Conservation (phyloP, 495 filamentous ascomycete species). For the Aspergillus diversus region DNA sequence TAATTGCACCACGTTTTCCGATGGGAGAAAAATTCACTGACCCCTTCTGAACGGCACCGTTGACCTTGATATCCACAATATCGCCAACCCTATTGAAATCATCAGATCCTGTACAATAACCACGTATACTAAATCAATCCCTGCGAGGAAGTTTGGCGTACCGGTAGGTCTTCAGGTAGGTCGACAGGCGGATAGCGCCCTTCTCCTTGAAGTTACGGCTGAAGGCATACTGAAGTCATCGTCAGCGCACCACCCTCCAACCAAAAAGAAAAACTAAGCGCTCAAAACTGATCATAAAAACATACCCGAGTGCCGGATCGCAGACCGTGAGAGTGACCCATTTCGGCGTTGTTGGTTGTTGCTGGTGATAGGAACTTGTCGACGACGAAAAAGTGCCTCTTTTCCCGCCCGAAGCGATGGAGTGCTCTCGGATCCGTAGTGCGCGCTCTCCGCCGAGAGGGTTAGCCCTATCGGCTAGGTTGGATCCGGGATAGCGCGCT, state of each 20-base stretch:
- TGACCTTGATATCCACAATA: constrained; percentile 94
- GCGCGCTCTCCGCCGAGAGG: constrained; percentile 28
- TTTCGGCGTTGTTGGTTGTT: constrained; percentile 59
- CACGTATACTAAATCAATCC: constrained; percentile 17
- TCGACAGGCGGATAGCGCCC: constrained; percentile 86
- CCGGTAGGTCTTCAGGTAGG: constrained; percentile 91
- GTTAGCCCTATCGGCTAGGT: constrained; percentile 30
- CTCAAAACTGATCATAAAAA: constrained; percentile 26
- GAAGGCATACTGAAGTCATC: constrained; percentile 75
- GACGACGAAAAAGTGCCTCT: constrained; percentile 39
- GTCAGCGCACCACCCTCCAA: constrained; percentile 35
- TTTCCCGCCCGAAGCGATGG: constrained; percentile 30
- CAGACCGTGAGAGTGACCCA: constrained; percentile 97
- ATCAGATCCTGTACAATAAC: constrained; percentile 30
- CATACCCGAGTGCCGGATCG: constrained; percentile 87
- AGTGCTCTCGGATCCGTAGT: constrained; percentile 35
- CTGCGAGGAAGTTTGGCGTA: constrained; percentile 43
- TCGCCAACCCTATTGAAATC: constrained; percentile 78
- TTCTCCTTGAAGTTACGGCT: constrained; percentile 89
- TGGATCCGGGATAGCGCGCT: constrained; percentile 12
- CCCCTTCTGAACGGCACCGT: constrained; percentile 98
- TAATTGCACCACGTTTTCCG: constrained; percentile 10
- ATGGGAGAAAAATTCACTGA: constrained; percentile 53
- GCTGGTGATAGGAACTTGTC: constrained; percentile 49
- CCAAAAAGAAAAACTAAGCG: constrained; percentile 15